Evolutionary conservation across 345 rosid genomes (phyloP).

Genomic region (Populus euphratica): DNA sequence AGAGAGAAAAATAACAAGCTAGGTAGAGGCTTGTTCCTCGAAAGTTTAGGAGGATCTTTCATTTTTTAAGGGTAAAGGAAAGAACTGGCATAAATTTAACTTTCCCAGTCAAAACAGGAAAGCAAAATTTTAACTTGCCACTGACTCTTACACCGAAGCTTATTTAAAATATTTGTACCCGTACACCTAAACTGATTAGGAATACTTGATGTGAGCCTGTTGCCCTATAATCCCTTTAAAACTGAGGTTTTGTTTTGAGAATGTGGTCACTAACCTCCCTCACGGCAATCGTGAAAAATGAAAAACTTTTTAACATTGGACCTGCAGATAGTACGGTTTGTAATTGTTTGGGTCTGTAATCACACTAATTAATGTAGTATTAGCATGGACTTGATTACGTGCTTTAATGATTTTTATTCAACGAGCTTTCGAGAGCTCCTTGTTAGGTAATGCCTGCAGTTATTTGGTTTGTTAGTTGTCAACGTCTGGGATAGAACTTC

Average conservation of each 20-base stretch:
- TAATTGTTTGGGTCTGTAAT: background rate
- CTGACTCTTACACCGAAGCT: background rate
- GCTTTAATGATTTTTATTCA: background rate
- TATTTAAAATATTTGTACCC: background rate
- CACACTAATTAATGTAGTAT: background rate
- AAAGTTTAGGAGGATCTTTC: background rate
- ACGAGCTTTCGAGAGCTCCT: background rate
- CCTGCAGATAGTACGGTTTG: too few species aligned
- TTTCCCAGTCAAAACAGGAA: background rate
- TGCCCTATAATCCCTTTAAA: background rate
- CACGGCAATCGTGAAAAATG: background rate
- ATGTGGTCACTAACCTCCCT: background rate
- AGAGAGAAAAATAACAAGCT: background rate
- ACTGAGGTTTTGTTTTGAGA: background rate
- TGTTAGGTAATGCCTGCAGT: background rate
- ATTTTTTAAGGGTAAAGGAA: background rate
- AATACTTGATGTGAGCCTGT: background rate
- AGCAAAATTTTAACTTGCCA: background rate
- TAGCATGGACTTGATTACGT: background rate
- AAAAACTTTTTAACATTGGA: background rate
- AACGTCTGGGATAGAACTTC: background rate
- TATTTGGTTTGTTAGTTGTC: background rate
- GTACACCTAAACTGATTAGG: background rate
- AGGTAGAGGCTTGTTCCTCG: background rate
- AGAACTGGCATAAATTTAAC: background rate